Evolutionary conservation across 495 filamentous ascomycete genomes (phyloP).

Genomic region (Beverwykella pulmonaria): DNA sequence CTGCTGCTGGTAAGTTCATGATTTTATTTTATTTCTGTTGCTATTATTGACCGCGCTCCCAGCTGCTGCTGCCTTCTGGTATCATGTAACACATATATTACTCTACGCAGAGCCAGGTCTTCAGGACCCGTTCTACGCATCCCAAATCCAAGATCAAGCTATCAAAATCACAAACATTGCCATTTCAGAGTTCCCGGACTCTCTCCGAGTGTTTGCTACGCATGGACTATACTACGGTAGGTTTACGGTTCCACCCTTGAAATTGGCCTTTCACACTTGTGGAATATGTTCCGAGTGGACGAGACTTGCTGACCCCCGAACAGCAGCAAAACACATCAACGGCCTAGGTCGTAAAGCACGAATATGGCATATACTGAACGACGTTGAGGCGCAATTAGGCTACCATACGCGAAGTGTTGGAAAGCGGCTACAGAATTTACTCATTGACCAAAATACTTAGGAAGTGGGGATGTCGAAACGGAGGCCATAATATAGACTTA

Average conservation of each 20-base stretch:
- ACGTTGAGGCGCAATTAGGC: slow-evolving; percentile 28
- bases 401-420: slow-evolving; percentile 29
- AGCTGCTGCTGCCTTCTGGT: slow-evolving; percentile 34
- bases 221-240: slow-evolving; percentile 29
- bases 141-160: slow-evolving; percentile 27
- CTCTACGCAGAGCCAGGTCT: slow-evolving; percentile 29
- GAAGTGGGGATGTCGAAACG: not conserved
- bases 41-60: not conserved
- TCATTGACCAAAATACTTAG: not conserved
- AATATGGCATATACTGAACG: slow-evolving; percentile 27
- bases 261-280: too few relatives aligned
- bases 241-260: not conserved
- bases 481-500: too few relatives aligned
- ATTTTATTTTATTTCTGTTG: not conserved
- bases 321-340: slow-evolving; percentile 33
- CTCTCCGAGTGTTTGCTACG: slow-evolving; percentile 22
- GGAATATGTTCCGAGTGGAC: not conserved
- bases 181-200: slow-evolving; percentile 32
- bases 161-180: slow-evolving; percentile 23
- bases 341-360: slow-evolving; percentile 28
- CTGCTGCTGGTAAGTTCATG: slow-evolving; percentile 28
- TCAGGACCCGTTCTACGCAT: not conserved
- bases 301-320: not conserved
- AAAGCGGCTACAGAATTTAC: slow-evolving; percentile 25
- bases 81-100: slow-evolving; percentile 26